These are phyloP conservation scores for Acer saccharum DNA, from an alignment of 345 rosid genomes.

Conservation along the genomic window DNA sequence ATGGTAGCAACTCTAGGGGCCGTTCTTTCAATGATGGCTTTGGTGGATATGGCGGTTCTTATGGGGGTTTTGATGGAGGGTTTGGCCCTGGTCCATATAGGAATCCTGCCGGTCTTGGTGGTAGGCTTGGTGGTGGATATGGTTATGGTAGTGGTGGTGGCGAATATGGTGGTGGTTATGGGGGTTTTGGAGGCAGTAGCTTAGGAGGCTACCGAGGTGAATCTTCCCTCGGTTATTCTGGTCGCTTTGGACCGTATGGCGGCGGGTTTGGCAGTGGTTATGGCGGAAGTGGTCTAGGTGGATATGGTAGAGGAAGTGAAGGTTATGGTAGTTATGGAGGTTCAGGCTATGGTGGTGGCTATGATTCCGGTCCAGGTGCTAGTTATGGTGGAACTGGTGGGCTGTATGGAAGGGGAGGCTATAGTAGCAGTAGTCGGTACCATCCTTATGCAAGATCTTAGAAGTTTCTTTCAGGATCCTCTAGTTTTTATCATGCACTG, in stretches of 20 bases:
- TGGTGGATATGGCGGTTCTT: constrained; percentile 59
- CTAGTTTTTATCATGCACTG: constrained; percentile 39
- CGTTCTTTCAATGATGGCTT: constrained; percentile 66
- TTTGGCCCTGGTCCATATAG: constrained; percentile 85
- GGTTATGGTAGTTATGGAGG: constrained; percentile 54
- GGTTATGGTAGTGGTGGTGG: constrained; percentile 67
- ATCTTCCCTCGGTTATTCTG: constrained; percentile 83
- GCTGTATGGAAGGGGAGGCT: constrained; percentile 83
- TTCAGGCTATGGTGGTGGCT: constrained; percentile 69
- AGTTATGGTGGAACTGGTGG: constrained; percentile 85
- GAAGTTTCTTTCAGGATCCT: constrained; percentile 45
- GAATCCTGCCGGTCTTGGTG: constrained; percentile 57
- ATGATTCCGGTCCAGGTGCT: constrained; percentile 81
- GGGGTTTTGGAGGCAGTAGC: constrained; percentile 54
- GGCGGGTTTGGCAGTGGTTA: constrained; percentile 75
- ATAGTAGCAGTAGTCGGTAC: constrained; percentile 92
- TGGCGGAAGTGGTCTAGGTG: constrained; percentile 65
- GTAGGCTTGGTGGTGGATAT: constrained; percentile 69
- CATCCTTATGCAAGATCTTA: constrained; percentile 91
- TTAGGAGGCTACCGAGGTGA: constrained; percentile 75
- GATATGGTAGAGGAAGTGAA: constrained; percentile 70
- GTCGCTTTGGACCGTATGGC: constrained; percentile 86
- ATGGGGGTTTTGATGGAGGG: constrained; percentile 79
- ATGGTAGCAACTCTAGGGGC: constrained; percentile 75
- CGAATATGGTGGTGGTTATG: constrained; percentile 79